phyloP scores from a whole-genome alignment of 306 rosid genomes.

The Rosa multiflora region DNA sequence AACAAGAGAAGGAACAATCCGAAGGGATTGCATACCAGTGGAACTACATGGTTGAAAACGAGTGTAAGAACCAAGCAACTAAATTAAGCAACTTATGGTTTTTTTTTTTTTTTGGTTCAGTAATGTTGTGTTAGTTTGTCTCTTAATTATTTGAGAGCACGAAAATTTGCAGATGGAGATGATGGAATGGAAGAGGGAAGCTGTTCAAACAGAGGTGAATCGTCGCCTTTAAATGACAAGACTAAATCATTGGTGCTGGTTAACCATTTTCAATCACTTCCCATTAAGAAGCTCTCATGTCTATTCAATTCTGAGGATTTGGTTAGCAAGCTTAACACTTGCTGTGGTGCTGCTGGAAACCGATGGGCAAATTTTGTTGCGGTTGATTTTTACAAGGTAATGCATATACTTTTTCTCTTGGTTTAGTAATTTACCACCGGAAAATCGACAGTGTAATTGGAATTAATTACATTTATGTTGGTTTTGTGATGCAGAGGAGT shows the following conservation, averaged over 20 bases:
- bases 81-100: neutral
- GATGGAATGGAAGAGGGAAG: conserved; percentile 67
- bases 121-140: neutral
- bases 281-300: conserved; percentile 54
- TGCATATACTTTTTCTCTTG: neutral
- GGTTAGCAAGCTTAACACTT: conserved; percentile 55
- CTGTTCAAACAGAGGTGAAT: conserved; percentile 76
- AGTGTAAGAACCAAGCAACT: conserved; percentile 42
- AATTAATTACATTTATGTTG: neutral
- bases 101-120: neutral
- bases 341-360: conserved; percentile 63
- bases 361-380: conserved; percentile 82
- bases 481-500: conserved; percentile 55
- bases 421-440: neutral
- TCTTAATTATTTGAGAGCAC: neutral
- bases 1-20: conserved; percentile 49
- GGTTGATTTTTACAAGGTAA: conserved; percentile 72
- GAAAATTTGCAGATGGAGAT: conserved; percentile 64
- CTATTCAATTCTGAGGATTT: conserved; percentile 50
- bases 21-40: conserved; percentile 91
- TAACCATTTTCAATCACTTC: conserved; percentile 54
- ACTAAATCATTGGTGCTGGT: conserved; percentile 73
- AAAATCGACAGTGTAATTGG: neutral
- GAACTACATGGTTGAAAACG: conserved; percentile 90
- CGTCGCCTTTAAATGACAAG: conserved; percentile 60